These are phyloP conservation scores for Coemansia sp. DNA, from an alignment of 192 early-diverging fungal genomes.

Conservation along the genomic window DNA sequence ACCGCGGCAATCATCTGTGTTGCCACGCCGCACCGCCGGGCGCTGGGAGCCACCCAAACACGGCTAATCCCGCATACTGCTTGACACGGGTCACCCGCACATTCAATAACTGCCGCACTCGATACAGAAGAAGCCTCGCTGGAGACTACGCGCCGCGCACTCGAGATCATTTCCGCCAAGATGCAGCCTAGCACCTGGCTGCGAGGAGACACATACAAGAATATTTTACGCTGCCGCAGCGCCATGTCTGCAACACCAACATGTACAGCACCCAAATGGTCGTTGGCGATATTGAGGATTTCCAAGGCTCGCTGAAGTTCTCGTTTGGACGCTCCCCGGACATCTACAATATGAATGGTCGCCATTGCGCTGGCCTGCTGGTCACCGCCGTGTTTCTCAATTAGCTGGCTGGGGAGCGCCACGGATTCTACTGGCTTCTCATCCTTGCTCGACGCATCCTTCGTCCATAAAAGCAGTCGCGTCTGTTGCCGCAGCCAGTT, in stretches of 20 bases:
- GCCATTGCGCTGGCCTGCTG: slow-evolving; percentile 5
- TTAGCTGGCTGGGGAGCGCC: slow-evolving; percentile 3
- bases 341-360: slow-evolving; percentile 19
- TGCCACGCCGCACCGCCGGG: slow-evolving; percentile 52
- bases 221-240: slow-evolving; percentile 38
- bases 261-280: slow-evolving; percentile 45
- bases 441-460: background rate
- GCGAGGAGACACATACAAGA: slow-evolving; percentile 35
- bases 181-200: slow-evolving; percentile 51
- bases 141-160: slow-evolving; percentile 22
- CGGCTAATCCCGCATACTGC: slow-evolving; percentile 59
- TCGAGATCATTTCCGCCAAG: slow-evolving; percentile 49
- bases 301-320: slow-evolving; percentile 33
- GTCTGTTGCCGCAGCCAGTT: slow-evolving; percentile 29
- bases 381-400: background rate
- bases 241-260: slow-evolving; percentile 22
- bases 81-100: background rate
- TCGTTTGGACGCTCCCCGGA: slow-evolving; percentile 23
- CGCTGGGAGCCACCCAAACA: slow-evolving; percentile 57
- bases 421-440: slow-evolving; percentile 7
- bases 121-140: background rate
- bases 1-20: slow-evolving; percentile 47
- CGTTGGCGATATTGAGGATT: slow-evolving; percentile 48
- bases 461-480: slow-evolving; percentile 20
- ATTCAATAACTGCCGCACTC: slow-evolving; percentile 1